Evolutionary conservation across 169 alveolate species (phyloP), one percentile per base, ranked within the genome.

Genomic region (Plasmodium reichenowi): DNA sequence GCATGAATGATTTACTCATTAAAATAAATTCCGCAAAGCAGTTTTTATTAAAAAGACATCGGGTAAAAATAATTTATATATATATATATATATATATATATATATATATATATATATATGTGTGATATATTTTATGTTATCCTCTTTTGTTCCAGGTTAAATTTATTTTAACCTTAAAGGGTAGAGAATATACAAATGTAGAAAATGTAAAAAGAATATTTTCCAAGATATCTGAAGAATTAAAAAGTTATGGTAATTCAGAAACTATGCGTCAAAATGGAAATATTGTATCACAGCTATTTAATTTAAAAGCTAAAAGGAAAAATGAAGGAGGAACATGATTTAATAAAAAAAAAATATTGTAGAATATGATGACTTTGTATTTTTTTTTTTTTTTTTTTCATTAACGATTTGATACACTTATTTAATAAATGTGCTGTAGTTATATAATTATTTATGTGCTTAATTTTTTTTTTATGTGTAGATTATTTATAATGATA

Each of bases 11-110:
- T 78, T 66, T 78, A 24, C 58, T 78, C 26, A 78, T 78, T 48
- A 78, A 78, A 38, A 78, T 78, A 48, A 78, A 78, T 78, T 63
- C 89, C 22, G 89, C 89, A 56, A 78, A 78, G 68, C 89, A 78
- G 24, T 78, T 78, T 64, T 70, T 78, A 26, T 17, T 78, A 13
- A 50, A 73, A 50, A 78, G 89, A 67, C 80, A 78, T 54, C 13
- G 89, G 43, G 89, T 78, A 78, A 58, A 29, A 15, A 12, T 2
- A 2, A 1, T 45, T 32, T 32, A 32, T 24, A 48, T 29, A 71
- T 48, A 22, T 22, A 7, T 20, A 20, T 9, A 1, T 50, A 0
- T 50, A 47, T 4, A 56, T 54, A 52, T 13, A 4, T 24, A 56
- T 54, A 29, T 52, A 47, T 48, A 9, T 15, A 71, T 71, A 22